These are phyloP conservation scores for Trichoderma aggressivum DNA, from an alignment of 2,329 filamentous ascomycete species.

Conservation along the genomic window DNA sequence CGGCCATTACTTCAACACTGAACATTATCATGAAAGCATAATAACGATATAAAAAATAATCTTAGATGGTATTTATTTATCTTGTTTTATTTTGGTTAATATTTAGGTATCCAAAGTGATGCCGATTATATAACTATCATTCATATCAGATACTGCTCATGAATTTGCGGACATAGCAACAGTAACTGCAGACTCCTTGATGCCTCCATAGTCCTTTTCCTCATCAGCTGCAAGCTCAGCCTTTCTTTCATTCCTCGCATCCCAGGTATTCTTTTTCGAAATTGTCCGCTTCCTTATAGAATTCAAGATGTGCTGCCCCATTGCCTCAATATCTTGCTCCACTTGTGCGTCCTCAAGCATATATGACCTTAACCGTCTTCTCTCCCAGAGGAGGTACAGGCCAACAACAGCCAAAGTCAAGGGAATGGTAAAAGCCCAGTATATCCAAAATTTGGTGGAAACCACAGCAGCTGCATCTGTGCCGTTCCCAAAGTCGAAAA, in stretches of 20 bases:
- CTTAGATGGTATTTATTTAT: too few relatives aligned
- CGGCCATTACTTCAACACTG: too few relatives aligned
- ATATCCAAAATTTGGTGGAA: neutral
- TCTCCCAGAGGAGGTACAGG: neutral
- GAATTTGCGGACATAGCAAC: too few relatives aligned
- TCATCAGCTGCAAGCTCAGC: neutral
- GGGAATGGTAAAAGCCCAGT: neutral
- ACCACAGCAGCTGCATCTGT: neutral
- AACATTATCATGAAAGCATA: too few relatives aligned
- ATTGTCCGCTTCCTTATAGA: neutral
- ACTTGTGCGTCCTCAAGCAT: rapidly evolving
- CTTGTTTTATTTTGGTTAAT: too few relatives aligned
- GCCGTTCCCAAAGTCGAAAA: neutral
- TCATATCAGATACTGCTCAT: rapidly evolving
- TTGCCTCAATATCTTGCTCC: neutral
- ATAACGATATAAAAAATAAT: too few relatives aligned
- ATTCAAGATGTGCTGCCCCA: neutral
- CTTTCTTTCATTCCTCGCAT: neutral
- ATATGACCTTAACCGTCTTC: neutral
- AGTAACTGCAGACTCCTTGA: neutral
- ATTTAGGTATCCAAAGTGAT: too few relatives aligned
- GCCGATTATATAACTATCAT: too few relatives aligned
- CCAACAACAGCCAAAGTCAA: neutral
- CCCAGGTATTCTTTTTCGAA: neutral
- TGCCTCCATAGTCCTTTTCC: neutral